Percentiles rank a stretch among this genome's conserved stretches.
These are phyloP conservation scores for Juncus effusus DNA, from an alignment of 176 grass and related monocot species.

Conservation along the genomic window DNA sequence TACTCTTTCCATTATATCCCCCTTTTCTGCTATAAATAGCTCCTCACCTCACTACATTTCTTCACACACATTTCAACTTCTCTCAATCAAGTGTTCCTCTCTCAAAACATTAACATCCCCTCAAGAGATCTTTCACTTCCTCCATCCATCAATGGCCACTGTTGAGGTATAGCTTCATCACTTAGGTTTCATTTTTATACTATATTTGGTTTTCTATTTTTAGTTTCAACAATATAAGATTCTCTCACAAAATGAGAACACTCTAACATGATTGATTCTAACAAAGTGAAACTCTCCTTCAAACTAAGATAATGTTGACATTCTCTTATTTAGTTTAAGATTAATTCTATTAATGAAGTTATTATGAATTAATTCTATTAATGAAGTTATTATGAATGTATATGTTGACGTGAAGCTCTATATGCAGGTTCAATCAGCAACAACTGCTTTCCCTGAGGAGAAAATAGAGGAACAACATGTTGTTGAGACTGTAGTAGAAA, in stretches of 20 bases:
- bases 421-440: slow-evolving; percentile 43
- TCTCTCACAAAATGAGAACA: too few relatives aligned
- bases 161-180: slow-evolving; percentile 39
- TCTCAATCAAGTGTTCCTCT: slow-evolving; percentile 14
- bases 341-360: background rate
- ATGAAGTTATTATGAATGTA: slow-evolving; percentile 7
- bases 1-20: slow-evolving; percentile 39
- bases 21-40: slow-evolving; percentile 34
- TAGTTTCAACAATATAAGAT: too few relatives aligned
- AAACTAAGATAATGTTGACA: too few relatives aligned
- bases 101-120: slow-evolving; percentile 2
- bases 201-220: too few relatives aligned
- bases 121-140: slow-evolving; percentile 3
- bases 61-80: slow-evolving; percentile 24
- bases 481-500: slow-evolving; percentile 11
- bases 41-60: slow-evolving; percentile 5
- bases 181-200: too few relatives aligned
- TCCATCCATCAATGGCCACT: slow-evolving; percentile 45
- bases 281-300: too few relatives aligned
- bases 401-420: slow-evolving; percentile 2
- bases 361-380: background rate
- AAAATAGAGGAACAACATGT: slow-evolving; percentile 24
- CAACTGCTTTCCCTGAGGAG: slow-evolving; percentile 38
- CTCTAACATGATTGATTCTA: too few relatives aligned
- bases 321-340: background rate